phyloP scores from a whole-genome alignment of 208 protist species.

The Crithidia expoeki region DNA sequence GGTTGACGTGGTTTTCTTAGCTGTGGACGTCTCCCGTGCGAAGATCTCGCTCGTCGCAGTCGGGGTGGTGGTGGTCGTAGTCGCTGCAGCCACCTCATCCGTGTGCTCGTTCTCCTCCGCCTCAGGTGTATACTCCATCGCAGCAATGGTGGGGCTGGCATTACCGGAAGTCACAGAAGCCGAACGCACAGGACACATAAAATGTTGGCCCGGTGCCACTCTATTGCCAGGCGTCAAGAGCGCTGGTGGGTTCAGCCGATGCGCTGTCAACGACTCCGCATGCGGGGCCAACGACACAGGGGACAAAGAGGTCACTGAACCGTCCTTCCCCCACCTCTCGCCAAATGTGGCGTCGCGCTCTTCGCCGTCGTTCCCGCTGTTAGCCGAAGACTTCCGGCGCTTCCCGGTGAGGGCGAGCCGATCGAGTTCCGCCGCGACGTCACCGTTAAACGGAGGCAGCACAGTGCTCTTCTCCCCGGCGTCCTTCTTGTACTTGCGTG shows the following conservation, averaged over 20 bases:
- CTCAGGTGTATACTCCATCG: background rate
- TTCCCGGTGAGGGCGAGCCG: background rate
- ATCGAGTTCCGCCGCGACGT: constrained; percentile 4
- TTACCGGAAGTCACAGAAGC: background rate
- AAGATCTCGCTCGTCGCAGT: background rate
- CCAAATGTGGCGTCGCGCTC: background rate
- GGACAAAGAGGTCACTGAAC: background rate
- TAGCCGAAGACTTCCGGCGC: background rate
- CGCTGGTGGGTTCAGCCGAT: background rate
- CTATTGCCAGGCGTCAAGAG: background rate
- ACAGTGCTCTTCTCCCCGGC: constrained; percentile 34
- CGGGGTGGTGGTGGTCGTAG: background rate
- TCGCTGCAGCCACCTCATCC: background rate
- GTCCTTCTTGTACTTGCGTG: constrained; percentile 39
- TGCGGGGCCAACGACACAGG: background rate
- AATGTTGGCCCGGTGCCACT: background rate
- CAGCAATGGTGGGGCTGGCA: background rate
- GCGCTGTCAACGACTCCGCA: background rate
- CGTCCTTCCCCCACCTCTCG: background rate
- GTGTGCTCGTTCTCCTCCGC: background rate
- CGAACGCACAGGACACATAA: background rate
- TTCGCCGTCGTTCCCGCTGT: background rate
- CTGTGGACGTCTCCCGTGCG: background rate
- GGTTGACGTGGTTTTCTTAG: background rate
- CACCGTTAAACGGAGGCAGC: constrained; percentile 17